phyloP scores from a whole-genome alignment of 2,329 filamentous ascomycete genomes.

The Furcasterigmium furcatum region DNA sequence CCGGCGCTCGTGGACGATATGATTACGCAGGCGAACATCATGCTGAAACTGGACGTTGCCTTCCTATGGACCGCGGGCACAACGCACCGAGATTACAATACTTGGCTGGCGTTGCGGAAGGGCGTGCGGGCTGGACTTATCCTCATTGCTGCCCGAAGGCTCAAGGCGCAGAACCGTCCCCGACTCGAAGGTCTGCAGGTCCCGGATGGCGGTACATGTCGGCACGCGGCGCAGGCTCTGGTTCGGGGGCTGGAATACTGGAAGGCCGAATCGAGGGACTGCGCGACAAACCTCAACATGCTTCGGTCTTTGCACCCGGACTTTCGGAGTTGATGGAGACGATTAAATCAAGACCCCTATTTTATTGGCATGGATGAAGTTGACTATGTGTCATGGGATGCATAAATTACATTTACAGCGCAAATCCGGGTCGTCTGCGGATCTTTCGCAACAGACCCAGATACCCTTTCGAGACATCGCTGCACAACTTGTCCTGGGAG shows the following conservation, averaged over 20 bases:
- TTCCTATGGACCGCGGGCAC: slow-evolving; percentile 2
- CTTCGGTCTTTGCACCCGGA: slow-evolving; percentile 2
- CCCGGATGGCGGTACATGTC: not conserved
- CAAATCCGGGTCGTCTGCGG: too few relatives aligned
- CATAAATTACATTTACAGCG: too few relatives aligned
- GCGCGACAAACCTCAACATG: slow-evolving; percentile 2
- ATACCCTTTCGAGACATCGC: too few relatives aligned
- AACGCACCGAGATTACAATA: slow-evolving; percentile 1
- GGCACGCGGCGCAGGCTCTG: not conserved
- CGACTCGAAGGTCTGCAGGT: not conserved
- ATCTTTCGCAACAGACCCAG: too few relatives aligned
- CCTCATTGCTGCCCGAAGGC: not conserved
- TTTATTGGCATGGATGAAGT: too few relatives aligned
- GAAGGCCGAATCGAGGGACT: slow-evolving; percentile 3
- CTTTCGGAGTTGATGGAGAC: not conserved
- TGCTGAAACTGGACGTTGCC: slow-evolving; percentile 1
- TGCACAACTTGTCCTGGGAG: too few relatives aligned
- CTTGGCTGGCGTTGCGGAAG: slow-evolving; percentile 3
- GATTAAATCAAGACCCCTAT: too few relatives aligned
- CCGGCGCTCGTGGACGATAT: not conserved
- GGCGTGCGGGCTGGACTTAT: slow-evolving; percentile 1
- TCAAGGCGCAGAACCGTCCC: not conserved
- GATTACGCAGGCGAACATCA: not conserved
- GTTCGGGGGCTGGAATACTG: slow-evolving; percentile 3
- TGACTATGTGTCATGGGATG: too few relatives aligned